A percentile compares a stretch with the other conserved stretches of the same genome.
phyloP scores from a whole-genome alignment of 2,329 filamentous ascomycete genomes.

The Lithohypha guttulata region DNA sequence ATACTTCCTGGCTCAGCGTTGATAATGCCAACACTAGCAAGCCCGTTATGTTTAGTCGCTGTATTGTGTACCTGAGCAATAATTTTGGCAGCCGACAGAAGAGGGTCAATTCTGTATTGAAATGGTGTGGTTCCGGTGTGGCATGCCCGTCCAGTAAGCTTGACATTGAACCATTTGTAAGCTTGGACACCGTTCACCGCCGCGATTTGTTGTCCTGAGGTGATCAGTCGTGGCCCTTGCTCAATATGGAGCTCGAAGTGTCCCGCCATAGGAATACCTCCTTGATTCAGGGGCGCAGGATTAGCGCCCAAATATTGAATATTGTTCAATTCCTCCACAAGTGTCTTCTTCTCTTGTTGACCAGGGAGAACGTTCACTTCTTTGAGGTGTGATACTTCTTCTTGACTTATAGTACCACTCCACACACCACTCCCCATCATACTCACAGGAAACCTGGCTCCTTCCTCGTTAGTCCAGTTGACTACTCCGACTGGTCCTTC shows the following conservation, averaged over 20 bases:
- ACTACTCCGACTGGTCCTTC: conserved; percentile 62
- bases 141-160: conserved; percentile 54
- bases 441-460: conserved; percentile 63
- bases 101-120: conserved; percentile 53
- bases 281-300: conserved; percentile 43
- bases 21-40: conserved; percentile 62
- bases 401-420: conserved; percentile 53
- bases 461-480: conserved; percentile 77
- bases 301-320: conserved; percentile 55
- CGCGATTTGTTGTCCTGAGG: conserved; percentile 51
- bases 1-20: conserved; percentile 56
- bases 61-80: conserved; percentile 56
- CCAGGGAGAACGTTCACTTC: conserved; percentile 38
- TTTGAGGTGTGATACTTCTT: conserved; percentile 48
- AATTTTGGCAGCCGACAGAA: conserved; percentile 56
- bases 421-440: conserved; percentile 70
- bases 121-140: conserved; percentile 69
- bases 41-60: conserved; percentile 44
- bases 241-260: conserved; percentile 83
- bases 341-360: conserved; percentile 31
- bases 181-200: conserved; percentile 64
- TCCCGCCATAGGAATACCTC: conserved; percentile 56
- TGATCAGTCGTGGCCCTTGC: conserved; percentile 66
- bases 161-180: conserved; percentile 62
- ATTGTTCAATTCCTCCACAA: conserved; percentile 56